These are phyloP conservation scores for Triangularia setosa DNA, from an alignment of 2,329 filamentous ascomycete genomes.

Conservation along the genomic window DNA sequence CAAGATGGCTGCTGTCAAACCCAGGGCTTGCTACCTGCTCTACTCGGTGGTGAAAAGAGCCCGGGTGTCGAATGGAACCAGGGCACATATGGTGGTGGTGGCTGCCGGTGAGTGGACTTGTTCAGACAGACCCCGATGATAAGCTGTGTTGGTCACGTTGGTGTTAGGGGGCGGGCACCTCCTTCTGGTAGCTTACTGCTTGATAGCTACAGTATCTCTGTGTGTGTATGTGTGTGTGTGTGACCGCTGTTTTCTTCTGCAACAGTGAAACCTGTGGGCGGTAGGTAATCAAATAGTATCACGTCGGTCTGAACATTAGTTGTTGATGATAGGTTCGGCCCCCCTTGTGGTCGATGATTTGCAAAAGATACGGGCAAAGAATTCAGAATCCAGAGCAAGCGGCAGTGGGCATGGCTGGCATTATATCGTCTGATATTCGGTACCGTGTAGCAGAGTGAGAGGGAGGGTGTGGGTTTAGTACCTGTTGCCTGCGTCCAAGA, in stretches of 20 bases:
- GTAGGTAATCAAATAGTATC: constrained; percentile 7
- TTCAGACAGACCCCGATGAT: background rate
- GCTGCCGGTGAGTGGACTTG: background rate
- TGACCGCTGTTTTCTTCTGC: constrained; percentile 6
- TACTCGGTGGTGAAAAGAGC: constrained; percentile 27
- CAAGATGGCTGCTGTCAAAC: constrained; percentile 31
- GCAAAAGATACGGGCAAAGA: constrained; percentile 11
- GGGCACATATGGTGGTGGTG: constrained; percentile 35
- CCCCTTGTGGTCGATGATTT: constrained; percentile 5
- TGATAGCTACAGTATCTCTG: constrained; percentile 14
- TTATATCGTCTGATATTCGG: constrained; percentile 47
- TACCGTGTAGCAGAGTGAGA: constrained; percentile 33
- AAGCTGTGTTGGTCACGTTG: constrained; percentile 10
- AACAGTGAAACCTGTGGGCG: constrained; percentile 1
- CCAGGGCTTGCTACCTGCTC: constrained; percentile 15
- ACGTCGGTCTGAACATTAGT: constrained; percentile 1
- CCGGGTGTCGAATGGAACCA: constrained; percentile 31
- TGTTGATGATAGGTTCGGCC: constrained; percentile 1
- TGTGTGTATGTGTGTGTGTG: background rate
- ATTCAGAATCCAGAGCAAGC: constrained; percentile 10
- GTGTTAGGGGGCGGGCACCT: constrained; percentile 15
- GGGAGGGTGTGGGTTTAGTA: constrained; percentile 39
- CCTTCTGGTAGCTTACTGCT: constrained; percentile 21
- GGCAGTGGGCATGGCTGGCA: constrained; percentile 37
- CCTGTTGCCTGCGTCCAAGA: constrained; percentile 37